Percentiles rank a stretch among this genome's conserved stretches.
phyloP scores from a whole-genome alignment of 352 stramenopile genomes.

The Globisporangium parvum region DNA sequence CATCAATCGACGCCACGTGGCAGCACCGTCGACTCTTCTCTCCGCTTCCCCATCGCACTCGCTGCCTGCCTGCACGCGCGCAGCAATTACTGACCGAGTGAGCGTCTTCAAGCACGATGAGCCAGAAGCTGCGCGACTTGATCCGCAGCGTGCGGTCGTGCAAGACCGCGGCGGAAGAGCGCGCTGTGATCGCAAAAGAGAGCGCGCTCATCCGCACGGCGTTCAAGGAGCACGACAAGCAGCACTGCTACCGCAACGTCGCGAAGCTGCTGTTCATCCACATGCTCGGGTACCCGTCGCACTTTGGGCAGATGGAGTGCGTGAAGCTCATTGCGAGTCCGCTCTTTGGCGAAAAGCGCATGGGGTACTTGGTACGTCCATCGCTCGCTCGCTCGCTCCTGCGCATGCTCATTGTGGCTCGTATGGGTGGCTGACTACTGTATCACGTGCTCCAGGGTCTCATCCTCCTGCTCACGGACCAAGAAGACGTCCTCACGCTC shows the following conservation, averaged over 20 bases:
- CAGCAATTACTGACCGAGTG: background rate
- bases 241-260: slow-evolving; percentile 98
- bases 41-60: background rate
- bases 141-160: slow-evolving; percentile 97
- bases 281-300: slow-evolving; percentile 99
- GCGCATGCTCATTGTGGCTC: background rate
- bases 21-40: background rate
- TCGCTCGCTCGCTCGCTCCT: background rate
- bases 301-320: slow-evolving; percentile 99
- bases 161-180: slow-evolving; percentile 98
- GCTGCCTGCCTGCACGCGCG: background rate
- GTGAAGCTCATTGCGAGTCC: slow-evolving; percentile 99
- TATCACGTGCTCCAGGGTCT: slow-evolving; percentile 76
- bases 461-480: slow-evolving; percentile 97
- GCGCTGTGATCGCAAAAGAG: slow-evolving; percentile 98
- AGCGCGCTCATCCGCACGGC: slow-evolving; percentile 98
- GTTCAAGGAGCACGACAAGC: slow-evolving; percentile 97
- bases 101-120: slow-evolving; percentile 44
- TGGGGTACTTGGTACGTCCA: slow-evolving; percentile 92
- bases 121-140: slow-evolving; percentile 96
- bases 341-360: slow-evolving; percentile 99
- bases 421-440: no score
- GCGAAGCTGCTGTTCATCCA: slow-evolving; percentile 99
- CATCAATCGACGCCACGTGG: background rate
- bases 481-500: slow-evolving; percentile 99